Evolutionary conservation across 306 rosid genomes (phyloP).

Genomic region (Medicago truncatula): MtrunA17r5.0-ANR NC_053049.1:42730001-42730500

Average conservation of each 20-base stretch:
- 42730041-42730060: conserved; percentile 73
- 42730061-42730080: conserved; percentile 77
- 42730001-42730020: conserved; percentile 18
- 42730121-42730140: conserved; percentile 60
- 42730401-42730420: conserved; percentile 17
- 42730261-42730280: conserved; percentile 26
- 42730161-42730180: conserved; percentile 80
- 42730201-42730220: conserved; percentile 64
- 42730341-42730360: not conserved
- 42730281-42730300: conserved; percentile 12
- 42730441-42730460: not conserved
- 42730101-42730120: conserved; percentile 74
- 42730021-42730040: conserved; percentile 7
- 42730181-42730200: conserved; percentile 74
- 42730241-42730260: conserved; percentile 32
- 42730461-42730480: conserved; percentile 9
- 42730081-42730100: conserved; percentile 85
- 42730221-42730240: conserved; percentile 64
- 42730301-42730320: conserved; percentile 21
- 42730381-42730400: not conserved
- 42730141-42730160: conserved; percentile 64
- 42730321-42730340: conserved; percentile 13
- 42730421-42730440: conserved; percentile 2
- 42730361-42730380: not conserved
- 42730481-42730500: not conserved